Percentiles rank a stretch among this genome's conserved stretches.
Conservation (phyloP, 768 basidiomycete species). For the Termitomyces sp. region DNA sequence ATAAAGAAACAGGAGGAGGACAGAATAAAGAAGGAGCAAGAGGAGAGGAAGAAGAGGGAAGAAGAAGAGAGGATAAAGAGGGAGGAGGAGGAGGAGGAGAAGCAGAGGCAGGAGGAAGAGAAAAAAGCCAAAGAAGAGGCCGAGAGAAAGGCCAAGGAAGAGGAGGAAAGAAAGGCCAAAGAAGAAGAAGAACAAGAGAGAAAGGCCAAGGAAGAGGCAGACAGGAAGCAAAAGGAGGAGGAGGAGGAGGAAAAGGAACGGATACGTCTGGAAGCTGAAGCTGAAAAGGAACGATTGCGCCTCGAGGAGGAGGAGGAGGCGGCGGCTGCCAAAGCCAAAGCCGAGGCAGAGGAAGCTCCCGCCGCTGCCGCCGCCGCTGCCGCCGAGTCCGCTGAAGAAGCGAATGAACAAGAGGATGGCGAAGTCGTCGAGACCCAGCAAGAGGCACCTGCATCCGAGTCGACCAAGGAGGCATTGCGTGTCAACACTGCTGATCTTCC, state of each 20-base stretch:
- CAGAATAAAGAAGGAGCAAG: constrained; percentile 22
- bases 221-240: constrained; percentile 33
- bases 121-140: constrained; percentile 28
- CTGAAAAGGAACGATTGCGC: constrained; percentile 29
- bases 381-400: constrained; percentile 13
- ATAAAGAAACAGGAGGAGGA: constrained; percentile 25
- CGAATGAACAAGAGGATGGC: constrained; percentile 30
- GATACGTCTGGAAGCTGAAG: constrained; percentile 48
- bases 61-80: constrained; percentile 23
- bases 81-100: constrained; percentile 28
- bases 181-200: constrained; percentile 48
- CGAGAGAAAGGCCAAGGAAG: constrained; percentile 31
- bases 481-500: constrained; percentile 54
- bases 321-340: constrained; percentile 41
- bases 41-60: constrained; percentile 30
- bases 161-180: constrained; percentile 40
- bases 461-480: constrained; percentile 52
- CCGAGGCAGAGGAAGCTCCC: constrained; percentile 24
- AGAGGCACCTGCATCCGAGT: constrained; percentile 29
- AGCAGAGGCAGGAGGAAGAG: constrained; percentile 41
- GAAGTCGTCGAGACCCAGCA: constrained; percentile 19
- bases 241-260: constrained; percentile 30
- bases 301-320: constrained; percentile 34
- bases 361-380: constrained; percentile 20
- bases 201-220: constrained; percentile 40